A percentile compares a stretch with the other conserved stretches of the same genome.
Evolutionary conservation across 1,284 basidiomycete species (phyloP).

Genomic region (Ganoderma multipileum): DNA sequence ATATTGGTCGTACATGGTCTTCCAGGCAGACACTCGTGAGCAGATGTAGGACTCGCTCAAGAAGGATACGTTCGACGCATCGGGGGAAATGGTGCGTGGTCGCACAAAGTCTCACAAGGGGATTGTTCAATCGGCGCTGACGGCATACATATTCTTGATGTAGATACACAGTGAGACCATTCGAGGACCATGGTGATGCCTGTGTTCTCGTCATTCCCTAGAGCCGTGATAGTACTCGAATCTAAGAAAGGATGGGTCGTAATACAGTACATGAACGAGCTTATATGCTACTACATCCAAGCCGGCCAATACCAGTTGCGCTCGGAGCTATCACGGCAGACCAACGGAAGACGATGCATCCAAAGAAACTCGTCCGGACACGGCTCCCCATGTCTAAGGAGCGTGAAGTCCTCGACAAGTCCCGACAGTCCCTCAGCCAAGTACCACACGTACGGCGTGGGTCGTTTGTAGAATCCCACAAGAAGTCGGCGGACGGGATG

Average conservation of each 20-base stretch:
- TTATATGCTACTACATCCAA: neutral
- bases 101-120: too few species aligned
- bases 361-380: neutral
- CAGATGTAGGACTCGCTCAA: conserved; percentile 13
- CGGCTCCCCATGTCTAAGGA: neutral
- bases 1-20: conserved; percentile 14
- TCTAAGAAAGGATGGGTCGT: too few species aligned
- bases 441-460: neutral
- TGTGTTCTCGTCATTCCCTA: neutral
- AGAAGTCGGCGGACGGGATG: neutral
- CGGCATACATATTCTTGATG: neutral
- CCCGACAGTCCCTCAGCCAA: neutral
- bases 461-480: neutral
- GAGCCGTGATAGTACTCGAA: too few species aligned
- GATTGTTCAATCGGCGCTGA: neutral
- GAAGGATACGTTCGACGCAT: conserved; percentile 18
- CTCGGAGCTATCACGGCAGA: neutral
- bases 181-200: conserved; percentile 8
- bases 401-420: neutral
- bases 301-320: neutral
- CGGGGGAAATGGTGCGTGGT: conserved; percentile 14
- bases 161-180: conserved; percentile 14
- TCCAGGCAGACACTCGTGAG: conserved; percentile 16
- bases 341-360: neutral
- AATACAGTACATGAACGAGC: too few species aligned